Evolutionary conservation across 2,329 filamentous ascomycete genomes (phyloP), one percentile per base, ranked within the genome.

Genomic region (Cladophialophora carrionii): DNA sequence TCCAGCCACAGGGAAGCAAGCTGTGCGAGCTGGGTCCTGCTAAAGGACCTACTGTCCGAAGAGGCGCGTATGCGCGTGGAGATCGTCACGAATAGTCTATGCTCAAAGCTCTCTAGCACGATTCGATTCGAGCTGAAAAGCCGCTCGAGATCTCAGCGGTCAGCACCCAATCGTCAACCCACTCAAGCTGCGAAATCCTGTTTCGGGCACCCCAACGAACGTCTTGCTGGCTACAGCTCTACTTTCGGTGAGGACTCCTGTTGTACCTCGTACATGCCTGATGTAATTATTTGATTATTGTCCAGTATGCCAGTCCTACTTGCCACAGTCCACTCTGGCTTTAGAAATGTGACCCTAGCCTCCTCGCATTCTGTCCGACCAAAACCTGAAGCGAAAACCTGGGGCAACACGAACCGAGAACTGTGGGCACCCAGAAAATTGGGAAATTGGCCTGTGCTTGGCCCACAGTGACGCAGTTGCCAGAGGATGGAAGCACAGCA

Each of bases 61-160:
- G 43, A 22, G 57, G 22, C 49, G 41, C 41, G 41, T 43, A 29
- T 17, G 26, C 51, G 56, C 7, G 51, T 56, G 61, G 61, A 55
- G 48, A 59, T 63, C 49, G 2, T 22, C 8, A n/a, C 61, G 26
- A 29, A 6, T 29, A 29, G 26, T 53, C 61, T 53, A 48, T 52
- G 7, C 61, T 52, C 20, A 58, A 57, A 37, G 14, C 41, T 37
- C 31, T 29, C 57, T 65, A 65, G 57, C 26, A 37, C 32, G 3
- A 49, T 62, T 59, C 63, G 53, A 62, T 62, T 24, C 53, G 32
- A 65, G 63, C 63, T 65, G 63, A 65, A 54, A 46, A 48, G 20
- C 48, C n/a, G 10, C 52, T 56, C 20, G 31, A 37, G 32, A 54
- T 53, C 31, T 65, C 48, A 17, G 24, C 24, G 32, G 34, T 58